Evolutionary conservation across 1,284 basidiomycete genomes (phyloP), one percentile per base, ranked within the genome.

Genomic region (Trichosporon faecale): DNA sequence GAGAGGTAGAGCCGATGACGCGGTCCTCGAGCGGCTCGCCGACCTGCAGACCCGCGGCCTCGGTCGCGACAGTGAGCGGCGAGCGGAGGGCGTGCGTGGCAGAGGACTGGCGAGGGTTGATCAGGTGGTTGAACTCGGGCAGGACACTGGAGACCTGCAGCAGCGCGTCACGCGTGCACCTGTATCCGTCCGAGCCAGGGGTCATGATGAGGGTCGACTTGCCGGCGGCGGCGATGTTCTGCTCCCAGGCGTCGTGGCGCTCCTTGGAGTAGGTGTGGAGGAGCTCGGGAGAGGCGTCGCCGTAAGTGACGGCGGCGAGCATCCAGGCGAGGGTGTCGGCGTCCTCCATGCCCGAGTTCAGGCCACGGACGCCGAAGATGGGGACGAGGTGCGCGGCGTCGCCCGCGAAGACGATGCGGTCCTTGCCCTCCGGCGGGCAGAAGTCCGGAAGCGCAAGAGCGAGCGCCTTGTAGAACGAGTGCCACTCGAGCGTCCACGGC

Each of bases 401-500:
- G 12, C 72, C 72, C 6, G 68, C 70, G 40, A 73, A 69, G 18
- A 73, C 60, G 57, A 73, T 65, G 29, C 72, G 69, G 37, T 65
- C 37, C 25, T 67, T 52, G 3, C 68, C 69, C 27, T 29, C 27
- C 3, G 18, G 27, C 12, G 57, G 57, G 57, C 27, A 31, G 23
- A 69, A 73, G 12, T n/a, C 35, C n/a, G 66, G 66, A 2, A 73
- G 69, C 6, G 72, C 66, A 31, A 73, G 68, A 2, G 72, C 70
- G 12, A 73, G 69, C 3, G 72, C 72, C 72, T 73, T 73, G 72
- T 73, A 73, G 65, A 70, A 73, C 1, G 55, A 27, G 64, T 73
- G 72, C 72, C 72, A 73, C 66, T 73, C 68, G 31, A 73, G 70
- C 25, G 72, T 71, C 72, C 72, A 73, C 1, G 72, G 72, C 68